Conservation (phyloP, 2,329 filamentous ascomycete species). For the Aspergillus neotritici region DNA sequence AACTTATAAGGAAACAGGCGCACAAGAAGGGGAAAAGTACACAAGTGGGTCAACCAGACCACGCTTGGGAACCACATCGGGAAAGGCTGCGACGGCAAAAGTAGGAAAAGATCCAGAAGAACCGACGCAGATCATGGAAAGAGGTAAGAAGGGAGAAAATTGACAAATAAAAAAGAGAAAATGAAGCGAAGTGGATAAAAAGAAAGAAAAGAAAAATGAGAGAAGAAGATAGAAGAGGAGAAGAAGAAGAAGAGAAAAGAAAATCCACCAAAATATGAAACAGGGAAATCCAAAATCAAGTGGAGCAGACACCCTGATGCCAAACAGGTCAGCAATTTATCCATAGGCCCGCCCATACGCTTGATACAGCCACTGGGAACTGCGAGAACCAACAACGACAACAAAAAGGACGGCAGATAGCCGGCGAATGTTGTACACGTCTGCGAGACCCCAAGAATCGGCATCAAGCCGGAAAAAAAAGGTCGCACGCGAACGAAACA, state of each 20-base stretch:
- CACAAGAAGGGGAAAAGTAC: not conserved
- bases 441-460: conserved; percentile 15
- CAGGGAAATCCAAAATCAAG: not conserved
- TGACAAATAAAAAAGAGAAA: not conserved
- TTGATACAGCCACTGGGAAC: no score
- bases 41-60: not conserved
- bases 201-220: not conserved
- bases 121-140: not conserved
- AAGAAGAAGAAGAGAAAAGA: conserved; percentile 2
- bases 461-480: conserved; percentile 18
- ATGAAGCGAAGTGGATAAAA: not conserved
- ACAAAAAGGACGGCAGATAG: no score
- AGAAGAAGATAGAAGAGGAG: not conserved
- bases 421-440: conserved; percentile 18
- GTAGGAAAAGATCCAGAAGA: no score
- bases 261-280: not conserved
- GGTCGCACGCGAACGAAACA: conserved; percentile 11
- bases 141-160: not conserved
- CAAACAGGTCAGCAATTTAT: no score
- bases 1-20: not conserved
- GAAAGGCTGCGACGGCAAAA: no score
- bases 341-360: no score
- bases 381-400: no score
- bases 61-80: no score
- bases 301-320: no score